Percentiles rank a stretch among this genome's conserved stretches.
Conservation (phyloP, 352 stramenopile species). For the Phytophthora sp. region DNA sequence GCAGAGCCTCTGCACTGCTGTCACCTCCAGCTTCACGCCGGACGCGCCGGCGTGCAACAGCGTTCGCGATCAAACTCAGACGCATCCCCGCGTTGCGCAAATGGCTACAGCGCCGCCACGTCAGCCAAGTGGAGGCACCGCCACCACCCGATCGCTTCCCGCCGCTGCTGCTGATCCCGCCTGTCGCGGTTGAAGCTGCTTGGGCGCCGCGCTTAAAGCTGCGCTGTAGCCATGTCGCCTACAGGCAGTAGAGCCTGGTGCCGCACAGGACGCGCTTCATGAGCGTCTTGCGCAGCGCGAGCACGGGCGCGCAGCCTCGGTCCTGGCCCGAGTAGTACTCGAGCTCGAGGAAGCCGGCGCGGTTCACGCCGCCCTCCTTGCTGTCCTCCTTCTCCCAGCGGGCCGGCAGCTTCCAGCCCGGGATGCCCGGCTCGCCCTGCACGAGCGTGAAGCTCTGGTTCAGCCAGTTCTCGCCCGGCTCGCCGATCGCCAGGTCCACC, state of each 20-base stretch:
- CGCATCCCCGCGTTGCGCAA: constrained; percentile 16
- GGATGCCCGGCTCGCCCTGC: constrained; percentile 61
- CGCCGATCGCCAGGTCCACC: constrained; percentile 76
- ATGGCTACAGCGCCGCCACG: constrained; percentile 16
- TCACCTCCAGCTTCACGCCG: no score
- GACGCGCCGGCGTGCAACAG: no score
- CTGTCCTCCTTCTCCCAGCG: constrained; percentile 83
- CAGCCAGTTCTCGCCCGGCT: constrained; percentile 86
- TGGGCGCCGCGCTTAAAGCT: constrained; percentile 8
- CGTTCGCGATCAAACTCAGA: constrained; percentile 5
- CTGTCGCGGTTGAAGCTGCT: constrained; percentile 27
- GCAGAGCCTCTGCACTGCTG: no score
- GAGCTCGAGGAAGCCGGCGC: constrained; percentile 65
- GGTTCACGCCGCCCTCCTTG: constrained; percentile 73
- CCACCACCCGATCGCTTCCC: constrained; percentile 19
- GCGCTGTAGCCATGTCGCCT: not conserved
- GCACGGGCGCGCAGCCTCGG: constrained; percentile 62
- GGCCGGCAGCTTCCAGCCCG: constrained; percentile 79
- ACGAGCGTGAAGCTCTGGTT: constrained; percentile 73
- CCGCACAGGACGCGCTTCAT: constrained; percentile 67
- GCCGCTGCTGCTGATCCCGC: not conserved
- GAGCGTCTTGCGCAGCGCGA: constrained; percentile 63
- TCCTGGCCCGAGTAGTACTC: constrained; percentile 80
- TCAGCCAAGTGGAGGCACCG: not conserved
- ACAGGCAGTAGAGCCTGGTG: constrained; percentile 74